Base-by-base conservation (phyloP, 2,329 filamentous ascomycete genomes). In the Escovopsis sp. region DNA sequence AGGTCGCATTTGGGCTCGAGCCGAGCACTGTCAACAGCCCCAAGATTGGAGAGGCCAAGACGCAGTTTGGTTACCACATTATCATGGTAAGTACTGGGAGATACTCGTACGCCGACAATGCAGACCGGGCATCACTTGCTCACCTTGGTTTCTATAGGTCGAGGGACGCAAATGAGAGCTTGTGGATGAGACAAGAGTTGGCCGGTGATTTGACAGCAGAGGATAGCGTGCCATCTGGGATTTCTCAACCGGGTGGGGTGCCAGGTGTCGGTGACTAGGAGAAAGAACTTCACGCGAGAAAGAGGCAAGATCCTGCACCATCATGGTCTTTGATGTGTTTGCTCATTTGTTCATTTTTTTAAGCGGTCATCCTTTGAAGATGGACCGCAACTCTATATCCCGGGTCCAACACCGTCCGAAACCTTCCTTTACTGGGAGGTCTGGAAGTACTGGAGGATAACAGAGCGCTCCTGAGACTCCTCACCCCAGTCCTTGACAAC, bases 371-470 rank as follows among this genome's bases (percentile, higher is more conserved):
- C 56, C 54, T 50, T 48, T 52, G 41, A 53, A 53, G 35, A 48
- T 54, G 59, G 49, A 48, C 59, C 54, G 56, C 55, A 55, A 53
- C 57, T 67, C 64, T 65, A 65, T 61, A 55, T 55, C 53, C 53
- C 56, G 53, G 53, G 57, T 56, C 15, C 50, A 61, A 59, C 56
- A 50, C 58, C 54, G 48, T 51, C 49, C 48, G 47, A 49, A 45
- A 46, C 38, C 47, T 23, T 32, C 28, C 28, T 32, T 60, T 80
- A 81, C 66, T 80, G 76, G 68, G 80, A 76, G 67, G 87, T 94
- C 77, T 94, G 85, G 88, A 98, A 96, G 85, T 98, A 98, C 83
- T 98, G 94, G 70, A 98, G 86, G 67, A 98, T 85, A 71, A 96
- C 87, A 63, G 82, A 86, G 66, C 91, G 88, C 81, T 98, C 91